Base-by-base conservation (phyloP, 495 filamentous ascomycete genomes). In the Sporormia fimetaria region DNA sequence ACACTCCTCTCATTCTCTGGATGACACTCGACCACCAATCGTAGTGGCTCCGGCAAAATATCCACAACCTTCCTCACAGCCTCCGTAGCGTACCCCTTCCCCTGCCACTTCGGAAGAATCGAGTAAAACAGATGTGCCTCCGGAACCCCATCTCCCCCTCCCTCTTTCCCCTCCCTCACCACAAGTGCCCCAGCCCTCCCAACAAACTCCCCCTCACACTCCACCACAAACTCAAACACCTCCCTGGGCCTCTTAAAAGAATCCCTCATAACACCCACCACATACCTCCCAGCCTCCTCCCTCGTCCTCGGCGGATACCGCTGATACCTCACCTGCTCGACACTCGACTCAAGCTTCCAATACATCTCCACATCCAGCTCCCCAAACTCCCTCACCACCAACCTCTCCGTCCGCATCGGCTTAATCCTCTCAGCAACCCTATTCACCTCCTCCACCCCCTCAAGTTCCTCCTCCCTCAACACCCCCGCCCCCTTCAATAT, bases 21-120 rank as follows among this genome's bases (percentile, higher is more conserved):
- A 35, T 54, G 45, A 21, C 45, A 49, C 28, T 54, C 51, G 21
- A 54, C 49, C 17, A 49, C 45, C 18, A 54, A 35, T 21, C 18
- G 22, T 8, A 44, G 7, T 17, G 37, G 33, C 6, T 28, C 18
- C 1, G 25, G 30, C 11, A 54, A 29, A 3, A 44, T 8, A 0
- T 31, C 25, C n/a, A 54, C 38, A 30, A 54, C 49, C 0, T 40
- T 37, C 18, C 18, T 21, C 41, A 49, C 34, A 11, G 51, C 51
- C 28, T 54, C 51, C 7, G 44, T 54, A 10, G 51, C 51, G 36
- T 49, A 46, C 6, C 51, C 45, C 17, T 39, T 41, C 2, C 51
- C 45, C 5, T 54, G 44, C 2, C 11, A 12, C 21, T 48, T 41
- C 3, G 44, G 51, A 23, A 45, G 14, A 21, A 54, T 49, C 2